These are phyloP conservation scores for Rhytidiadelphus loreus DNA, from an alignment of 225 moss, liverwort and hornwort species.

Conservation along the genomic window DNA sequence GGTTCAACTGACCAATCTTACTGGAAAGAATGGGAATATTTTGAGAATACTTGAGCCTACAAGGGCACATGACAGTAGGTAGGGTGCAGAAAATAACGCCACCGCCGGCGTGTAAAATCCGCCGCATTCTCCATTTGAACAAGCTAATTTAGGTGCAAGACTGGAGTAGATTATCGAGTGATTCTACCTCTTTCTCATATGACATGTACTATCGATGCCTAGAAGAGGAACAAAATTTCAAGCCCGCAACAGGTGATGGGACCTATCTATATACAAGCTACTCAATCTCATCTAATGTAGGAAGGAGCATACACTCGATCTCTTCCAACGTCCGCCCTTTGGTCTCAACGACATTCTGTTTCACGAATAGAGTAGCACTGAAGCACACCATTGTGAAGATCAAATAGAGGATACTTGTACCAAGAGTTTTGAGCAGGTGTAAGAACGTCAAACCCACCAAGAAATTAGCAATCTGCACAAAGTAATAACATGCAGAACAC, in stretches of 20 bases:
- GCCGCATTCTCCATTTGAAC: background rate
- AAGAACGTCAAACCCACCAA: slow-evolving; percentile 70
- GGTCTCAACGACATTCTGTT: slow-evolving; percentile 60
- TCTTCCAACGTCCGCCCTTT: slow-evolving; percentile 86
- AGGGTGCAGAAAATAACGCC: background rate
- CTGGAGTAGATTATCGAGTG: background rate
- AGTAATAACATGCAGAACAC: background rate
- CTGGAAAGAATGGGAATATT: background rate
- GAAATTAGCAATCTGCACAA: slow-evolving; percentile 60
- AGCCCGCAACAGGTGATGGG: background rate
- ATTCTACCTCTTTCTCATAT: background rate
- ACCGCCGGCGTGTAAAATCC: background rate
- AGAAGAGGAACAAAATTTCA: background rate
- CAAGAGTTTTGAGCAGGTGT: slow-evolving; percentile 55
- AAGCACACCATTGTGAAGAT: slow-evolving; percentile 59
- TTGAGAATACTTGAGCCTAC: background rate
- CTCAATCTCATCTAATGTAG: slow-evolving; percentile 67
- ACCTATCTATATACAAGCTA: slow-evolving; percentile 5
- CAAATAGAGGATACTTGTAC: slow-evolving; percentile 50
- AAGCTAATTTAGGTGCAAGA: background rate
- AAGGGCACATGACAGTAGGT: background rate
- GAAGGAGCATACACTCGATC: slow-evolving; percentile 53
- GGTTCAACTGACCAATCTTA: background rate
- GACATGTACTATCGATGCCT: slow-evolving; percentile 27
- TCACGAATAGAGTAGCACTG: slow-evolving; percentile 50